A percentile compares a stretch with the other conserved stretches of the same genome.
Conservation (phyloP, 768 basidiomycete genomes). For the Hortiboletus flavorubellus region DNA sequence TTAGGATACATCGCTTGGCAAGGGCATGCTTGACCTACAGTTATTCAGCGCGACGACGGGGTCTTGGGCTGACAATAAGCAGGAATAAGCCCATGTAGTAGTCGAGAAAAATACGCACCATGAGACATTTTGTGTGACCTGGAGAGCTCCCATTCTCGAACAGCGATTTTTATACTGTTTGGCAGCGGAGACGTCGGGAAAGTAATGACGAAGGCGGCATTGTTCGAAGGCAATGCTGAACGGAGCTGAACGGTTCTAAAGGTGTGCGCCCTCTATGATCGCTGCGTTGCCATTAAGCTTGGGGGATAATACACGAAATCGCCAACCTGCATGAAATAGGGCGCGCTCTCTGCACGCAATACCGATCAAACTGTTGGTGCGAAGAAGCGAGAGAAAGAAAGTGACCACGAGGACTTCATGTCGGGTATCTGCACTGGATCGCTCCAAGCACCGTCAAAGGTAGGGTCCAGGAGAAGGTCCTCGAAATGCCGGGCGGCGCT, state of each 20-base stretch:
- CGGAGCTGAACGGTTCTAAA: constrained; percentile 25
- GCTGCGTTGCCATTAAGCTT: constrained; percentile 26
- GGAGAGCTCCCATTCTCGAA: constrained; percentile 13
- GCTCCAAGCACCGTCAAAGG: constrained; percentile 27
- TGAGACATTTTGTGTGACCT: constrained; percentile 23
- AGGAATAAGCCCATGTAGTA: background rate
- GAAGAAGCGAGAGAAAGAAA: constrained; percentile 31
- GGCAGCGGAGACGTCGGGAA: constrained; percentile 17
- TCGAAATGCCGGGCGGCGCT: constrained; percentile 23
- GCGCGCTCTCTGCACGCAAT: constrained; percentile 32
- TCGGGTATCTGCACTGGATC: constrained; percentile 37
- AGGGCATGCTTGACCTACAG: constrained; percentile 28
- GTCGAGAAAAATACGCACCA: constrained; percentile 8
- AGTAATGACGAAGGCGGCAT: constrained; percentile 25
- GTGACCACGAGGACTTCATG: constrained; percentile 35
- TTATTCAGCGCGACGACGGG: constrained; percentile 39
- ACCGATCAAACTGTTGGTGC: constrained; percentile 34
- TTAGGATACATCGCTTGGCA: background rate
- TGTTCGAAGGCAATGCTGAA: constrained; percentile 27
- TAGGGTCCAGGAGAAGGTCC: constrained; percentile 20
- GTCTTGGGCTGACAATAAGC: constrained; percentile 25
- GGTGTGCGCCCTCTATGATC: constrained; percentile 27
- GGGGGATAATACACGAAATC: constrained; percentile 28
- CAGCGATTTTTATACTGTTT: constrained; percentile 27
- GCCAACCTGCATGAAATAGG: constrained; percentile 30